Evolutionary conservation across 1,139 yeast genomes (phyloP).

Genomic region (Kodamaea suecica): DNA sequence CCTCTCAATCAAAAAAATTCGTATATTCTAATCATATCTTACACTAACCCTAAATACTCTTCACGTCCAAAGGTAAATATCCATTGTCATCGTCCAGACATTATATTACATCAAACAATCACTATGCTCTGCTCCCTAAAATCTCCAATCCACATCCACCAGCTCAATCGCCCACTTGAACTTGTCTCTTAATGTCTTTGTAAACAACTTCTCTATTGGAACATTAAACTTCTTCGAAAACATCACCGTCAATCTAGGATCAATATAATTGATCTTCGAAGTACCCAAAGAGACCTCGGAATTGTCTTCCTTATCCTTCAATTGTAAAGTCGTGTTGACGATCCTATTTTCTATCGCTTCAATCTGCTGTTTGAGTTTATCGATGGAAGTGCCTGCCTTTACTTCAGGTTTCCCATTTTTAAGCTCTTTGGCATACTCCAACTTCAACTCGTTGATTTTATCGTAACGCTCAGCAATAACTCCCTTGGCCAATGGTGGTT

Average conservation of each 20-base stretch:
- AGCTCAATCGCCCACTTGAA: constrained; percentile 96
- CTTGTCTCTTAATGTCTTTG: constrained; percentile 87
- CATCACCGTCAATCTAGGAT: constrained; percentile 88
- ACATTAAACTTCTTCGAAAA: constrained; percentile 83
- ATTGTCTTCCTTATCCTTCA: constrained; percentile 90
- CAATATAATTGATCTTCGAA: constrained; percentile 90
- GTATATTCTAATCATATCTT: no score
- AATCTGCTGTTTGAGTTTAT: constrained; percentile 70
- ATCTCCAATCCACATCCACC: constrained; percentile 84
- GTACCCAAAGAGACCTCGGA: constrained; percentile 93
- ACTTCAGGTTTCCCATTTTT: constrained; percentile 60
- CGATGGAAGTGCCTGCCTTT: constrained; percentile 55
- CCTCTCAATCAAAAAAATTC: no score
- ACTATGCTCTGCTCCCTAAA: constrained; percentile 30
- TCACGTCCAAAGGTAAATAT: no score
- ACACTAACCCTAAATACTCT: no score
- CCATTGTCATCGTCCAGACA: not conserved
- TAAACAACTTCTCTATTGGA: constrained; percentile 88
- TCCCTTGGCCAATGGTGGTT: constrained; percentile 49
- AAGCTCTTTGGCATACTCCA: constrained; percentile 57
- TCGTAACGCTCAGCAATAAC: constrained; percentile 59
- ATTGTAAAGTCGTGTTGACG: constrained; percentile 62
- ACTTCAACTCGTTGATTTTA: constrained; percentile 53
- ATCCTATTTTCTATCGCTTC: constrained; percentile 73
- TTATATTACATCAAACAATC: not conserved